Conservation (phyloP, 495 filamentous ascomycete species). For the Talaromyces thailandensis region DNA sequence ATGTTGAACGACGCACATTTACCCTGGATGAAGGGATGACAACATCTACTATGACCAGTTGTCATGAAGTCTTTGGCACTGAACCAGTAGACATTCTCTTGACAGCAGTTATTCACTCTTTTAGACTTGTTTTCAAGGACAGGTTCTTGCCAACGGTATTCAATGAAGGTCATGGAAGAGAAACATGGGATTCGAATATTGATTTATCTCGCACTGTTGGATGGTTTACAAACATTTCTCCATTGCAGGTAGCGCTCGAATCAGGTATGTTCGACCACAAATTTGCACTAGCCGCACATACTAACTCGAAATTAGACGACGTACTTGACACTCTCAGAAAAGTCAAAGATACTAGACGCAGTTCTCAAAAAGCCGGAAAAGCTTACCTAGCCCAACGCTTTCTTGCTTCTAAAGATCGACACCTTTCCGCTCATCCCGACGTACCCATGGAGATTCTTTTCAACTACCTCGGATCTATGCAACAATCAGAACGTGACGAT, state of each 20-base stretch:
- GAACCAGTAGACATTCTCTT: slow-evolving; percentile 47
- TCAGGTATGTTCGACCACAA: slow-evolving; percentile 23
- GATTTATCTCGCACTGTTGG: slow-evolving; percentile 50
- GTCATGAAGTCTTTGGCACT: slow-evolving; percentile 38
- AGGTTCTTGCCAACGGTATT: slow-evolving; percentile 45
- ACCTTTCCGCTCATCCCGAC: slow-evolving; percentile 30
- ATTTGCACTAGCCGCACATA: slow-evolving; percentile 12
- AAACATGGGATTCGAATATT: slow-evolving; percentile 36
- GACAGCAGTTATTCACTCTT: slow-evolving; percentile 41
- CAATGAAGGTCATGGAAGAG: slow-evolving; percentile 50
- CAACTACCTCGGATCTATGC: slow-evolving; percentile 55
- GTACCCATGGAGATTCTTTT: slow-evolving; percentile 62
- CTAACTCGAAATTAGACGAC: slow-evolving; percentile 10
- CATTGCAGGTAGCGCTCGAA: slow-evolving; percentile 23
- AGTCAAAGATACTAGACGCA: slow-evolving; percentile 38
- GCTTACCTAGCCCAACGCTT: slow-evolving; percentile 43
- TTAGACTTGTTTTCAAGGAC: slow-evolving; percentile 39
- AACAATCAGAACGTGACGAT: slow-evolving; percentile 49
- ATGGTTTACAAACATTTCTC: slow-evolving; percentile 53
- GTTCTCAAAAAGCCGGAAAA: slow-evolving; percentile 29
- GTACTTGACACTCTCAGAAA: slow-evolving; percentile 30
- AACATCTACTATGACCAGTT: slow-evolving; percentile 28
- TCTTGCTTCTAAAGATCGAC: slow-evolving; percentile 33
- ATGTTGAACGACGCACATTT: slow-evolving; percentile 35
- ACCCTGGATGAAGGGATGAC: slow-evolving; percentile 36